Evolutionary conservation across 441 rosid species (phyloP).

Genomic region (Gossypium lobatum): DNA sequence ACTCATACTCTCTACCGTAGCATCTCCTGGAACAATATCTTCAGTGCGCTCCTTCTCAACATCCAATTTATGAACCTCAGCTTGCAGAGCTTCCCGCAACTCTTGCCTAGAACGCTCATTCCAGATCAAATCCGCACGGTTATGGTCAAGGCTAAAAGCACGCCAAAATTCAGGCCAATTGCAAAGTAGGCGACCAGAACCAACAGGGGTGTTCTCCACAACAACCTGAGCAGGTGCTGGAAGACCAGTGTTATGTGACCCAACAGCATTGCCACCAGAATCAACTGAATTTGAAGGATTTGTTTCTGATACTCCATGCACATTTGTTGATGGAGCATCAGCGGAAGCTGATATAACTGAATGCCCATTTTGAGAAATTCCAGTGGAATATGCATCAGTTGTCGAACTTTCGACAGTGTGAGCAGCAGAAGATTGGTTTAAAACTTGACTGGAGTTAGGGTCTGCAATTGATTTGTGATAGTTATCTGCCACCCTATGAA

Average conservation of each 20-base stretch:
- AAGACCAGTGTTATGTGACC: slow-evolving; percentile 49
- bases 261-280: slow-evolving; percentile 40
- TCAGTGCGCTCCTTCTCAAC: slow-evolving; percentile 97
- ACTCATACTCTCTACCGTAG: slow-evolving; percentile 39
- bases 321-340: slow-evolving; percentile 31
- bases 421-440: slow-evolving; percentile 29
- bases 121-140: slow-evolving; percentile 99
- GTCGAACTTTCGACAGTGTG: slow-evolving; percentile 47
- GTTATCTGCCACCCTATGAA: slow-evolving; percentile 43
- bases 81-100: slow-evolving; percentile 93
- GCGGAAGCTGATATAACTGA: slow-evolving; percentile 33
- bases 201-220: slow-evolving; percentile 89
- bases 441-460: slow-evolving; percentile 42
- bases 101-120: slow-evolving; percentile 99
- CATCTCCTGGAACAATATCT: slow-evolving; percentile 86
- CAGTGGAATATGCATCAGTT: slow-evolving; percentile 35
- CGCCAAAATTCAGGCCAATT: slow-evolving; percentile 99
- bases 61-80: slow-evolving; percentile 96
- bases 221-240: slow-evolving; percentile 99
- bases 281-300: slow-evolving; percentile 40
- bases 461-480: slow-evolving; percentile 42
- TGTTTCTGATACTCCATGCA: slow-evolving; percentile 43
- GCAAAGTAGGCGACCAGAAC: slow-evolving; percentile 90
- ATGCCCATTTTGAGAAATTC: slow-evolving; percentile 51
- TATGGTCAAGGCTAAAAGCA: slow-evolving; percentile 97